Conservation (phyloP, 371 early-diverging fungal genomes). For the Syncephalastrum sp. region DNA sequence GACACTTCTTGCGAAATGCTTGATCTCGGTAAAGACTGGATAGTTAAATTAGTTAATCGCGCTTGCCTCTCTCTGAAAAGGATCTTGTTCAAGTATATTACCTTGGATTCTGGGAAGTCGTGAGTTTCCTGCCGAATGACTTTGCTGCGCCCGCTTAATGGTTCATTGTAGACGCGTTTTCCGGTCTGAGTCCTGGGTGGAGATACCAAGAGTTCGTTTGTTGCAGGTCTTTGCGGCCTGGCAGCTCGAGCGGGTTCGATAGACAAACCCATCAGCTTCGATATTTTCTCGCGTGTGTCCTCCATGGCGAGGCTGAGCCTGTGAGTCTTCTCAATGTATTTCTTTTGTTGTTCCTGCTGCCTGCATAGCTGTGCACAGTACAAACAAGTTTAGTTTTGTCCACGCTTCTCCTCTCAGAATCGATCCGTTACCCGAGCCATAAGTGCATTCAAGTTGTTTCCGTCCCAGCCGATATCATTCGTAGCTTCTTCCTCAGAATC, state of each 20-base stretch:
- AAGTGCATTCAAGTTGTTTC: conserved; percentile 12
- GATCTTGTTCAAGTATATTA: conserved; percentile 12
- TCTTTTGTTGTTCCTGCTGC: conserved; percentile 15
- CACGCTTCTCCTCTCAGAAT: neutral
- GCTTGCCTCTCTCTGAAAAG: neutral
- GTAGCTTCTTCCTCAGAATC: conserved; percentile 3
- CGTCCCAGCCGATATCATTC: conserved; percentile 6
- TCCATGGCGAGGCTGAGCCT: conserved; percentile 8
- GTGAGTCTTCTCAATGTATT: conserved; percentile 19
- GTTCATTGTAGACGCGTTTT: neutral
- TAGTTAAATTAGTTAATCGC: too few species aligned
- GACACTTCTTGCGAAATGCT: too few species aligned
- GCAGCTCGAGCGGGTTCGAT: neutral
- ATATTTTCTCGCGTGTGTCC: conserved; percentile 14
- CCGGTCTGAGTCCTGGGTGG: neutral
- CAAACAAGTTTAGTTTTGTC: neutral
- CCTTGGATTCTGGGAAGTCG: neutral
- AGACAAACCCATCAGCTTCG: conserved; percentile 5
- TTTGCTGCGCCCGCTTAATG: neutral
- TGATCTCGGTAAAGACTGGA: too few species aligned
- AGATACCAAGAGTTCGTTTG: neutral
- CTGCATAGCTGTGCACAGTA: conserved; percentile 11
- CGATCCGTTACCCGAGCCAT: conserved; percentile 10
- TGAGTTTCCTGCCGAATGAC: neutral
- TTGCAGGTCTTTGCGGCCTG: neutral